Base-by-base conservation (phyloP, 169 alveolate species). In the Amoebophrya sp. region DNA sequence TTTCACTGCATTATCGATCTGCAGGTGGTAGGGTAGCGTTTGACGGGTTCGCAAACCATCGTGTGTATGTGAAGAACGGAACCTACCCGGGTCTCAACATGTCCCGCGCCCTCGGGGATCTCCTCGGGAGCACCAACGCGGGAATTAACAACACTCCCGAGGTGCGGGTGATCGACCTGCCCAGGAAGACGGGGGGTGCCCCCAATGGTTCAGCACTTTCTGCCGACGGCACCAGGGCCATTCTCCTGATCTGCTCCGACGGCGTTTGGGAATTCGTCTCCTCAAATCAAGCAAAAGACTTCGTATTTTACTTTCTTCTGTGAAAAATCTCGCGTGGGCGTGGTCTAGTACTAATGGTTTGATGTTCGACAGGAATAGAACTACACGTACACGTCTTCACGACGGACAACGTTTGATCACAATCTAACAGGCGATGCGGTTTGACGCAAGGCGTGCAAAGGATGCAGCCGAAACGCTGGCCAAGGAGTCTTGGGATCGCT, bases 211-310 rank as follows among this genome's bases (percentile, higher is more conserved):
- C 66, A 47, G 18, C 66, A 7, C 7, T 47, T 18, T 29, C 18
- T 89, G 66, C 32, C 29, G 91, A 40, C 39, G 66, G 91, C 25
- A 14, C 77, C 38, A 1, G 91, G 89, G 77, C 93, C 77, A 32
- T 94, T 38, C 93, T 96, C 77, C 83, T 96, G 35, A 88, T 95
- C 39, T 96, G 97, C 89, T 94, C 96, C 55, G 97, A 96, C 93
- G 97, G 97, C 32, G 97, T 96, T 23, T 95, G 97, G 96, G 97
- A 96, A 77, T 96, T 96, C 92, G 93, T 96, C 39, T 90, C 95
- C 32, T 92, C 96, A 32, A 95, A 96, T 77, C 97, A 95, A 90
- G 97, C 97, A 32, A 93, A 94, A 91, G 94, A 94, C 53, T 77
- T 94, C 77, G 95, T 96, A n/a, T n/a, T n/a, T n/a, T n/a, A n/a